Evolutionary conservation across 1,284 basidiomycete genomes (phyloP), one percentile per base, ranked within the genome.

Genomic region (Baeospora myosura): DNA sequence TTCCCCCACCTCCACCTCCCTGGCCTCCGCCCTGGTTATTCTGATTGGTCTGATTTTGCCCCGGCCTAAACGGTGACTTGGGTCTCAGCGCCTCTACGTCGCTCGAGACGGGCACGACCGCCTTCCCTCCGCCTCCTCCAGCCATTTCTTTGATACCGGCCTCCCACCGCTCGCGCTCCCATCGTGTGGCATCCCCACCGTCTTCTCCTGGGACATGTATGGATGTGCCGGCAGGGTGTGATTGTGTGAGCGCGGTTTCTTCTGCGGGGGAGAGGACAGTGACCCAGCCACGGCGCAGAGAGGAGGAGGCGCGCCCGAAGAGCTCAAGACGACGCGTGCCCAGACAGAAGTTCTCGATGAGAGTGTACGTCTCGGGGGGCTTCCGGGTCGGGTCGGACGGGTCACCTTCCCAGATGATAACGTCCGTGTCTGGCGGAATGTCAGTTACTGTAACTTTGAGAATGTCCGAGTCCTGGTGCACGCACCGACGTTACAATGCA

Each of bases 331-430:
- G 79, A 5, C 95, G 83, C 0, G 88, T 78, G 8, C 95, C 95
- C 42, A 96, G 83, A 58, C 95, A 98, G 60, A 99, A 98, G 64
- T 96, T 97, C 62, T 99, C 95, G 55, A 98, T 88, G 23, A 98
- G 74, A 7, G 84, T 84, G 65, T 97, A 94, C 67, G 95, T 88
- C 59, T 98, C 95, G 14, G 92, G 89, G 1, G 95, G 95, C 64
- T 96, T 90, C 45, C 81, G 71, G 8, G 78, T 81, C 2, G 87
- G 82, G 61, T 93, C 89, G 0, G 72, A 61, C 40, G 80, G 62
- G 53, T 92, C 88, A 24, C 87, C 87, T 64, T 90, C 87, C 92
- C 93, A 98, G 12, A 98, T 80, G 48, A 98, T 86, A 3, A 98
- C 90, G 61, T 98, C 95, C 22, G 94, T 98, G 60, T 98, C 93